Conservation (phyloP, 2,329 filamentous ascomycete species). For the Mollisiaceae sp. region DNA sequence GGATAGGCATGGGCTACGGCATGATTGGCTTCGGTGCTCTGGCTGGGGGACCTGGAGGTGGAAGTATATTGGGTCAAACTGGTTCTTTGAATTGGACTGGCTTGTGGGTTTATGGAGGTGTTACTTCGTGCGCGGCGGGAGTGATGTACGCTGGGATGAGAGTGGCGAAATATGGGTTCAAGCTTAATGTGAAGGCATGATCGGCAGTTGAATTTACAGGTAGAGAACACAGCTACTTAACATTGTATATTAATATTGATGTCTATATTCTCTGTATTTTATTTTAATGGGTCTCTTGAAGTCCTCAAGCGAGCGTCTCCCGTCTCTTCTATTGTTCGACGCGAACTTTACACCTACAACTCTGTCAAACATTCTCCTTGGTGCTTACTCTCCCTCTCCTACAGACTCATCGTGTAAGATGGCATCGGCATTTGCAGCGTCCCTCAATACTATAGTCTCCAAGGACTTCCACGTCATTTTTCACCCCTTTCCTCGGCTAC, state of each 20-base stretch:
- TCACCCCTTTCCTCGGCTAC: background rate
- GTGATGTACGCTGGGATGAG: conserved; percentile 16
- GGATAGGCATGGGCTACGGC: conserved; percentile 44
- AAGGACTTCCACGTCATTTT: background rate
- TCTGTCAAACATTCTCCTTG: no score
- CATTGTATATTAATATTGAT: no score
- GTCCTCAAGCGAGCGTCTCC: no score
- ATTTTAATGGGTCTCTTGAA: no score
- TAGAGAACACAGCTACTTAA: no score
- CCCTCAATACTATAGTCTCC: background rate
- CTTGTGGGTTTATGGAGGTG: conserved; percentile 23
- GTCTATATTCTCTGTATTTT: no score
- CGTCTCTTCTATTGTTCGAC: no score
- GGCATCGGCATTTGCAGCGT: background rate
- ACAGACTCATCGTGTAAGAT: background rate
- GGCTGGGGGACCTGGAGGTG: conserved; percentile 22
- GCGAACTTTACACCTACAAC: no score
- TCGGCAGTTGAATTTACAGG: no score
- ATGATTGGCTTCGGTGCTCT: conserved; percentile 21
- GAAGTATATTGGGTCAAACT: conserved; percentile 16
- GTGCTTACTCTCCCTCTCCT: background rate
- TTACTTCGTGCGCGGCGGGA: conserved; percentile 9
- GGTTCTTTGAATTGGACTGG: conserved; percentile 19
- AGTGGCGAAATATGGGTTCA: conserved; percentile 15
- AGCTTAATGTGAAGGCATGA: conserved; percentile 22